A percentile compares a stretch with the other conserved stretches of the same genome.
These are phyloP conservation scores for Penstemon barbatus DNA, from an alignment of 257 asterid species.

Conservation along the genomic window DNA sequence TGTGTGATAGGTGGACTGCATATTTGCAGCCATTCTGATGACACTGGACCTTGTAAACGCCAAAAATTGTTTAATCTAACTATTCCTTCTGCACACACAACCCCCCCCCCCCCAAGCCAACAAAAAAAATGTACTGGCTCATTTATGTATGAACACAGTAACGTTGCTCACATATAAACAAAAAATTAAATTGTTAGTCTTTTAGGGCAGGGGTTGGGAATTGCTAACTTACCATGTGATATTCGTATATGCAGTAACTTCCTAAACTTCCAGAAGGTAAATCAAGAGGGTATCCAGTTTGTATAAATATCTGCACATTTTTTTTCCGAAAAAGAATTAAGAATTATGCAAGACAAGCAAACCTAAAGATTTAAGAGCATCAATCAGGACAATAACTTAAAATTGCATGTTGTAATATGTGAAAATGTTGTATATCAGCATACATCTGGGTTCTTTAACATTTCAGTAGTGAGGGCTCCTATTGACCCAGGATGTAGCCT, in stretches of 20 bases:
- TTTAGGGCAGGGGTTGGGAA: slow-evolving; percentile 2
- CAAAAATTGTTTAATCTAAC: background rate
- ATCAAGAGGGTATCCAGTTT: slow-evolving; percentile 99
- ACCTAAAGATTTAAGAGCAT: slow-evolving; percentile 20
- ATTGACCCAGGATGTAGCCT: slow-evolving; percentile 98
- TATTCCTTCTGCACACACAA: background rate
- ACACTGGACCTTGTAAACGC: slow-evolving; percentile 9
- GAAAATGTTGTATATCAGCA: slow-evolving; percentile 17
- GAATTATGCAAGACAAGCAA: slow-evolving; percentile 25
- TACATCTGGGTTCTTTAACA: slow-evolving; percentile 96
- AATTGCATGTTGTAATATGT: slow-evolving; percentile 15
- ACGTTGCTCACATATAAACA: background rate
- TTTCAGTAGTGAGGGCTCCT: slow-evolving; percentile 92
- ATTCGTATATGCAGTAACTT: slow-evolving; percentile 97
- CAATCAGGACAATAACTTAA: slow-evolving; percentile 19
- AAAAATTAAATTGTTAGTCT: background rate
- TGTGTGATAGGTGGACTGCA: background rate
- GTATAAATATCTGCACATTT: slow-evolving; percentile 86
- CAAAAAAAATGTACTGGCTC: background rate
- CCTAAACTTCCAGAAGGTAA: slow-evolving; percentile 99
- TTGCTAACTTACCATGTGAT: slow-evolving; percentile 83
- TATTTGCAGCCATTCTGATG: slow-evolving; percentile 7
- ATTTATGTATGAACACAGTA: background rate
- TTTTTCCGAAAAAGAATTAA: slow-evolving; percentile 21
- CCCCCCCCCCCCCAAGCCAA: slow-evolving; percentile 2